A percentile compares a stretch with the other conserved stretches of the same genome.
phyloP scores from a whole-genome alignment of 169 alveolate species.

The Plasmodium gonderi region DNA sequence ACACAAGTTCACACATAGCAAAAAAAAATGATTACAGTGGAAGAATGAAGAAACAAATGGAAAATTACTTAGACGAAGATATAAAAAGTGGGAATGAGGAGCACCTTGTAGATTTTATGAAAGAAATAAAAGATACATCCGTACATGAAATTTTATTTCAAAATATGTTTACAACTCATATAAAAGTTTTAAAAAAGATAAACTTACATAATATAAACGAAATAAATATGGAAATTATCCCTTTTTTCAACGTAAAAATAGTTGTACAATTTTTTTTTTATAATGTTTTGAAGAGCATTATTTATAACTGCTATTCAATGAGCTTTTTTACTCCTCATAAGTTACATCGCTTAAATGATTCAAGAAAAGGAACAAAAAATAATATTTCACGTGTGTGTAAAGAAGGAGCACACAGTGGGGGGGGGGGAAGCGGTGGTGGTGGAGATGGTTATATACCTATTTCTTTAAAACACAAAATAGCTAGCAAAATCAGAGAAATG shows the following conservation, averaged over 20 bases:
- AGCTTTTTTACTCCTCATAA: constrained; percentile 37
- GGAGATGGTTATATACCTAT: neutral
- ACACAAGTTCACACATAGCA: neutral
- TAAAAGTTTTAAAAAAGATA: constrained; percentile 47
- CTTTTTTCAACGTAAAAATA: constrained; percentile 37
- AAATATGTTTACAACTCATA: constrained; percentile 5
- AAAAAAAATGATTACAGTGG: neutral
- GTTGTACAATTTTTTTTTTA: constrained; percentile 61
- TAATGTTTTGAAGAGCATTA: constrained; percentile 38
- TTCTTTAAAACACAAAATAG: constrained; percentile 20
- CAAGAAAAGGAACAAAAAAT: constrained; percentile 3
- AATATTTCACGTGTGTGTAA: neutral
- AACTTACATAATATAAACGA: constrained; percentile 66
- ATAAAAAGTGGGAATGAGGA: neutral
- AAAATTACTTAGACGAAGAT: neutral
- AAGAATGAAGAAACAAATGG: neutral
- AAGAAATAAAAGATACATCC: neutral
- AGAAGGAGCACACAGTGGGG: neutral
- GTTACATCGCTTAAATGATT: constrained; percentile 16
- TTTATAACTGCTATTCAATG: constrained; percentile 47
- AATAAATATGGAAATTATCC: constrained; percentile 52
- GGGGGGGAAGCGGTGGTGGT: neutral
- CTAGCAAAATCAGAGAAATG: constrained; percentile 52
- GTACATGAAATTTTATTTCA: neutral
- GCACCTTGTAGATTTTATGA: neutral